Conservation (phyloP, 768 basidiomycete genomes). For the Trametes meyenii region DNA sequence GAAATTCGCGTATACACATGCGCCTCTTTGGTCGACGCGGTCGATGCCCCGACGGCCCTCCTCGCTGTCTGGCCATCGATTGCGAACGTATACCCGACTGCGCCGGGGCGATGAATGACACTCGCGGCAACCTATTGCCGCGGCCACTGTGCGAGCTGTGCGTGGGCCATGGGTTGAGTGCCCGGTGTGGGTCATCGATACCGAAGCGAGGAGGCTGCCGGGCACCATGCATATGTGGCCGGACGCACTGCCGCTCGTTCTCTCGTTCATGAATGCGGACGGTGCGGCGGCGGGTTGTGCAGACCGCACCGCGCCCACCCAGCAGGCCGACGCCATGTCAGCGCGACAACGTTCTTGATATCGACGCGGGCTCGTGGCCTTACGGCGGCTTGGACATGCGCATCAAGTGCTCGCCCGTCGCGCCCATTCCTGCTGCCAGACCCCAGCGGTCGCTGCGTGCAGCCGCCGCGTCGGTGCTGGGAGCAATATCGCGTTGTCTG, state of each 20-base stretch:
- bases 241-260: neutral
- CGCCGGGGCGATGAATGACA: neutral
- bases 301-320: constrained; percentile 13
- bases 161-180: neutral
- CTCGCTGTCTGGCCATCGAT: neutral
- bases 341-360: constrained; percentile 5
- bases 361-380: constrained; percentile 2
- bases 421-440: no score
- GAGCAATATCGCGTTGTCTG: neutral
- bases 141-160: neutral
- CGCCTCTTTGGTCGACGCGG: neutral
- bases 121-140: constrained; percentile 4
- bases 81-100: neutral
- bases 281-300: neutral
- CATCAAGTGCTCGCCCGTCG: constrained; percentile 2
- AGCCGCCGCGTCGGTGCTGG: no score
- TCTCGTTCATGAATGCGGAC: neutral
- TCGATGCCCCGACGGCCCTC: constrained; percentile 5
- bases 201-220: constrained; percentile 5
- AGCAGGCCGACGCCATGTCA: constrained; percentile 8
- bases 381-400: constrained; percentile 10
- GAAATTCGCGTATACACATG: neutral
- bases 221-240: neutral
- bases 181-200: neutral
- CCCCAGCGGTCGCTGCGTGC: no score